Evolutionary conservation across 1,284 basidiomycete genomes (phyloP), one percentile per base, ranked within the genome.

Genomic region (Tilletia caries): DNA sequence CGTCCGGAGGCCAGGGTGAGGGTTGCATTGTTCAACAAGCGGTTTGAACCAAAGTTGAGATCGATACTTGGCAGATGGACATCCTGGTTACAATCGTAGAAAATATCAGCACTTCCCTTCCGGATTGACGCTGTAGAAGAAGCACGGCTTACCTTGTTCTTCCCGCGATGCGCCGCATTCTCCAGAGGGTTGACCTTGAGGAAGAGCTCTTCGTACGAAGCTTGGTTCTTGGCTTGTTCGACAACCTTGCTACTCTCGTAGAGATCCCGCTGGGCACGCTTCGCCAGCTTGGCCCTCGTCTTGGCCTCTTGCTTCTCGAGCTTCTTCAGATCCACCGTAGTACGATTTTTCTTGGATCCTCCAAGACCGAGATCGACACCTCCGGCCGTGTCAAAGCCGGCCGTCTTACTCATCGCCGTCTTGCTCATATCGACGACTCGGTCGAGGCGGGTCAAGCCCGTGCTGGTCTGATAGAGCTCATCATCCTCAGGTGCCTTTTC

Each of bases 271-370:
- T 82, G 89, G 10, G 92, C 88, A 60, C 95, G 89, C 85, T 98
- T 98, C 85, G 97, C 94, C 75, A 97, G 93, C 85, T 99, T 99
- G 50, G 94, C 94, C 88, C 91, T 91, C 72, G 98, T 90, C 84
- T 99, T 99, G 2, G 94, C 93, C 84, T 99, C 96, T 77, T 96
- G 94, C 84, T 98, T 98, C 84, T 97, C 96, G 20, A 99, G 89
- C 82, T 97, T 98, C 85, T 93, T 95, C 74, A 99, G 89, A 86
- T 99, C 96, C 69, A 99, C 96, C 64, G 92, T 91, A 62, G 94
- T 95, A 91, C 96, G 85, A 85, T 91, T 91, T 86, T 96, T 95
- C 85, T 92, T 94, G 73, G 93, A 92, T 66, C 91, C 92, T 84
- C 96, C 94, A 70, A 97, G 86, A 82, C 96, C 94, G 66, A 98